A percentile compares a stretch with the other conserved stretches of the same genome.
These are phyloP conservation scores for Bryoglossum gracile DNA, from an alignment of 495 filamentous ascomycete genomes.

Conservation along the genomic window DNA sequence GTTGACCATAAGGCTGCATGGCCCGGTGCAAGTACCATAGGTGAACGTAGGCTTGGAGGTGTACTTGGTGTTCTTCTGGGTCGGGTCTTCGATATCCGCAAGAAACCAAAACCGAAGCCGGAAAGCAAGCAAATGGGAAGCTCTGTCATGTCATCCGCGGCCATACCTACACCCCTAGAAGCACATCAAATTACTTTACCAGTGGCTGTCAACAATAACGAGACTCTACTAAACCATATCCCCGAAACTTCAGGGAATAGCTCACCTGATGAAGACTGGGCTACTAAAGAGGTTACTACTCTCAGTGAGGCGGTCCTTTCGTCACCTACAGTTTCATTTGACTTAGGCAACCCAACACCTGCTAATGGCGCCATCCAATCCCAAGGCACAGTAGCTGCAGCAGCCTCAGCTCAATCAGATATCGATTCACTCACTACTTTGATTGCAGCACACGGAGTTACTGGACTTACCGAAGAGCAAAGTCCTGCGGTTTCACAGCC, in stretches of 20 bases:
- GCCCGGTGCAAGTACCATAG: conserved; percentile 40
- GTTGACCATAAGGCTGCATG: conserved; percentile 46
- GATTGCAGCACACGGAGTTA: conserved; percentile 11
- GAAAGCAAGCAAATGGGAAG: conserved; percentile 9
- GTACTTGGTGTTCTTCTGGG: conserved; percentile 66
- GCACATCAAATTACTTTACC: neutral
- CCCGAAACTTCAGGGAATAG: conserved; percentile 5
- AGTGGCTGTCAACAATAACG: neutral
- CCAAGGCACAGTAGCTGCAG: neutral
- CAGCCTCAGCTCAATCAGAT: conserved; percentile 12
- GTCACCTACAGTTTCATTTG: conserved; percentile 9
- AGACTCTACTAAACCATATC: conserved; percentile 6
- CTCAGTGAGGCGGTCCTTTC: conserved; percentile 2
- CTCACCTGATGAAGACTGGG: conserved; percentile 12
- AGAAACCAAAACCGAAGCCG: conserved; percentile 22
- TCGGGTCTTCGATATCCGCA: conserved; percentile 54
- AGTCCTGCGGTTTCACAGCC: neutral
- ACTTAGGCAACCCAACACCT: conserved; percentile 1
- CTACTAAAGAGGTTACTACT: conserved; percentile 3
- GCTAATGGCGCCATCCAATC: neutral
- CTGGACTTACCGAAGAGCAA: neutral
- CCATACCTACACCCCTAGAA: conserved; percentile 1
- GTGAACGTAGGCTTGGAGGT: conserved; percentile 52
- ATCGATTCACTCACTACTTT: conserved; percentile 12
- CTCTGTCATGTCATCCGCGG: neutral